Percentiles rank a stretch among this genome's conserved stretches.
phyloP scores from a whole-genome alignment of 1,284 basidiomycete species.

The Mrakiaceae sp. region DNA sequence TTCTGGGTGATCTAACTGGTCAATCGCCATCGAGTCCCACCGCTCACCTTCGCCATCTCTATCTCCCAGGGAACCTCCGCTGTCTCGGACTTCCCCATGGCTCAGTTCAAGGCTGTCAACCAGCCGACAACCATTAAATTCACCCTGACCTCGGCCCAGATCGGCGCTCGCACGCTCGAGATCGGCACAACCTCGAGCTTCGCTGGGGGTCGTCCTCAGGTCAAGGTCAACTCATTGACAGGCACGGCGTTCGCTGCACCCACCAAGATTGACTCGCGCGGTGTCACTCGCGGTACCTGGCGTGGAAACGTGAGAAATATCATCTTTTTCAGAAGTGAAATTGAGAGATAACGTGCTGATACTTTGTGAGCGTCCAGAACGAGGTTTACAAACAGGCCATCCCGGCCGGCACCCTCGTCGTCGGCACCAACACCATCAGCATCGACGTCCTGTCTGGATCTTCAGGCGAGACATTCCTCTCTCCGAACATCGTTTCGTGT shows the following conservation, averaged over 20 bases:
- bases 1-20: background rate
- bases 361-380: conserved; percentile 30
- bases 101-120: conserved; percentile 31
- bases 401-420: conserved; percentile 37
- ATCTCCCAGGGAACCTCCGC: background rate
- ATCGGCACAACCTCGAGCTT: conserved; percentile 42
- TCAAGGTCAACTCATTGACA: conserved; percentile 38
- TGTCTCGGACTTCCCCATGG: conserved; percentile 33
- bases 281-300: conserved; percentile 35
- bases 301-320: conserved; percentile 33
- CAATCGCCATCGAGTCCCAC: background rate
- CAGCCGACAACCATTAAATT: conserved; percentile 40
- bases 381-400: conserved; percentile 16
- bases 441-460: conserved; percentile 41
- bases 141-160: conserved; percentile 39
- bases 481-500: conserved; percentile 36
- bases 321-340: too few species aligned
- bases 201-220: conserved; percentile 39
- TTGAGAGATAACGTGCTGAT: too few species aligned
- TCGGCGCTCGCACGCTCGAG: conserved; percentile 39
- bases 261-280: conserved; percentile 35
- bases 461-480: conserved; percentile 37
- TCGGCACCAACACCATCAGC: conserved; percentile 19
- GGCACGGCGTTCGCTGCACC: conserved; percentile 37
- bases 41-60: background rate